Evolutionary conservation across 2,329 filamentous ascomycete species (phyloP).

Genomic region (Diaporthe sp.): DNA sequence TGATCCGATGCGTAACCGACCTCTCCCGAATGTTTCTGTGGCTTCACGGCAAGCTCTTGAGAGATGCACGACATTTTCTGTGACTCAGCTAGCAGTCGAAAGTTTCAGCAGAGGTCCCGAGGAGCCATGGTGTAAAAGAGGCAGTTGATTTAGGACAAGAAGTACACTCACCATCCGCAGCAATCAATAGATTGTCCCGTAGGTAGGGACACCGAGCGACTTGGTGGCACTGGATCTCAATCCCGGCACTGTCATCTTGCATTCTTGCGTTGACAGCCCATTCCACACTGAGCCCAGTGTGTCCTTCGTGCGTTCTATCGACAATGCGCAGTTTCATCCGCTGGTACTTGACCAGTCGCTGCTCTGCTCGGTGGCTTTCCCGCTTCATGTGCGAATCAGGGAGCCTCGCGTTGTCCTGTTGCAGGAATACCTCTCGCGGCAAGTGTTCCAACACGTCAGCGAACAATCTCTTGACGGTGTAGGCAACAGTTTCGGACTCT

Average conservation of each 20-base stretch:
- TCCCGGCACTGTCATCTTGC: not conserved
- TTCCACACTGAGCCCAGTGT: not conserved
- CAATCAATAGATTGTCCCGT: not conserved
- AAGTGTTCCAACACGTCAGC: not conserved
- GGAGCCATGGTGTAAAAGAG: no score
- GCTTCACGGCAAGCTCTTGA: not conserved
- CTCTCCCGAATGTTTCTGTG: not conserved
- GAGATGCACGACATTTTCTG: not conserved
- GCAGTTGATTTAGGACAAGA: not conserved
- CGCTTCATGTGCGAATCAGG: not conserved
- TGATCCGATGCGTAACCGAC: not conserved
- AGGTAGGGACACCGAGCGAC: not conserved
- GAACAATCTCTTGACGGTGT: not conserved
- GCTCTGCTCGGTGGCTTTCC: not conserved
- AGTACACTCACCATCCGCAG: not conserved
- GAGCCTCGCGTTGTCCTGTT: not conserved
- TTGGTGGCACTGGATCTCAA: not conserved
- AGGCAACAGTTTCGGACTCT: not conserved
- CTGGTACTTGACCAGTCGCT: not conserved
- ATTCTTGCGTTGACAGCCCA: not conserved
- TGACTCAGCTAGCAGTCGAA: not conserved
- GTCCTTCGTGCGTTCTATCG: not conserved
- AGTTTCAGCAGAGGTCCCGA: not conserved
- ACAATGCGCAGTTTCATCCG: not conserved
- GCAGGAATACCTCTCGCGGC: not conserved